phyloP scores from a whole-genome alignment of 768 basidiomycete species.

The Tulasnella sp. region DNA sequence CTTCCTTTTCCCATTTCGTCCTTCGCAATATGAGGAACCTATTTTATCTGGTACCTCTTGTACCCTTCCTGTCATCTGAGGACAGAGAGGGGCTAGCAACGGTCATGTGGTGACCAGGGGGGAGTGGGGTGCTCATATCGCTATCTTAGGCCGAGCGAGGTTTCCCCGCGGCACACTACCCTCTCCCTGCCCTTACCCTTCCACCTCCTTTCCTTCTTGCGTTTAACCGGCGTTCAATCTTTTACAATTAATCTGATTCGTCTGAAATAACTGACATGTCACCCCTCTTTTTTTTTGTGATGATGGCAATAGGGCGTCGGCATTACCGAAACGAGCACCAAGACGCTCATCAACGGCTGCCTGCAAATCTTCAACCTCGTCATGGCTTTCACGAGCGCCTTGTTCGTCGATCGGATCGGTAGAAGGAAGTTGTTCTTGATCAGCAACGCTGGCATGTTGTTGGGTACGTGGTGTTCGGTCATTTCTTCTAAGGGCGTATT shows the following conservation, averaged over 20 bases:
- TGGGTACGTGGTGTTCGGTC: constrained; percentile 34
- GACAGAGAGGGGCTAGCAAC: background rate
- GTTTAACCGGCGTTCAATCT: background rate
- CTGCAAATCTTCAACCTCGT: constrained; percentile 62
- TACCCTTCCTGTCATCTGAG: background rate
- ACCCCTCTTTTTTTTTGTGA: background rate
- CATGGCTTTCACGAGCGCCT: constrained; percentile 47
- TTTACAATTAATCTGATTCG: background rate
- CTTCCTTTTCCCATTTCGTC: background rate
- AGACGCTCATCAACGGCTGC: constrained; percentile 54
- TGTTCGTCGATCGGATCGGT: constrained; percentile 60
- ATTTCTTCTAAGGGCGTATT: background rate
- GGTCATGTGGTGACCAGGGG: background rate
- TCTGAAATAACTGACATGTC: background rate
- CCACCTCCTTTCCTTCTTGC: background rate
- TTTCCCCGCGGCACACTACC: background rate
- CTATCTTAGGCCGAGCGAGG: background rate
- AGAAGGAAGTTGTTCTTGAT: constrained; percentile 59
- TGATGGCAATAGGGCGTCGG: constrained; percentile 45
- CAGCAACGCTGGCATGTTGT: constrained; percentile 53
- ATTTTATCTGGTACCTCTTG: background rate
- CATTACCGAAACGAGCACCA: constrained; percentile 45
- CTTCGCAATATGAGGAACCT: background rate
- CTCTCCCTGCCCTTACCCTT: background rate
- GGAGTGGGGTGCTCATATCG: background rate